Evolutionary conservation across 192 early-diverging fungal genomes (phyloP), one percentile per base, ranked within the genome.

Genomic region (Jimgerdemannia lactiflua): DNA sequence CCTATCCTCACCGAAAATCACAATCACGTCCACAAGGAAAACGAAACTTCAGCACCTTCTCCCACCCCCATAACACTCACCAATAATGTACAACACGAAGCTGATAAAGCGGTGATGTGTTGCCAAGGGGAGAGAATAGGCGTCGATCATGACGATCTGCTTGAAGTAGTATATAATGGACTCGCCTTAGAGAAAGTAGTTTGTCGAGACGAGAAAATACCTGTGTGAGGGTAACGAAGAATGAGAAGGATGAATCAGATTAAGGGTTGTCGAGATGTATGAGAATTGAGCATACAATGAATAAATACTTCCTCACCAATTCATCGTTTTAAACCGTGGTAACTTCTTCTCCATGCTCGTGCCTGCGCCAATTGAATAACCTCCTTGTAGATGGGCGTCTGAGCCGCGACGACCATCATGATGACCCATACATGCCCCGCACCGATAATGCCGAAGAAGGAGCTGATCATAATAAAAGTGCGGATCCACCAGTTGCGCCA

Each of bases 171-270:
- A 90, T 72, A 97, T 95, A 71, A 96, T 86, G 73, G 93, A 94
- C 83, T 96, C 95, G 42, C 97, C 97, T 75, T 99, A 97, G 69
- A 99, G 85, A 75, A 94, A 99, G 82, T 96, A 99, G 79, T 96
- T 94, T 63, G 95, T 95, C 59, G 91, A 90, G 69, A 91, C 79
- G 72, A 99, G 80, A 77, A 97, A 98, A 83, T 97, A 98, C 88
- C 88, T 90, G 80, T 67, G 39, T 59, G 49, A 6, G 49, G 49
- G 71, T 29, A 29, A n/a, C 4, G 20, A 4, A 64, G 39, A 74
- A 11, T 59, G 0, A 11, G 39, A 44, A 19, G 43, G 42, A 70
- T 67, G n/a, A 18, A 39, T 70, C 70, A 39, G 40, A 40, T 4
- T 3, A 70, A 49, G 42, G 3, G 67, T 70, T 3, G 40, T n/a